phyloP scores from a whole-genome alignment of 2,329 filamentous ascomycete species.

The Furcasterigmium furcatum region DNA sequence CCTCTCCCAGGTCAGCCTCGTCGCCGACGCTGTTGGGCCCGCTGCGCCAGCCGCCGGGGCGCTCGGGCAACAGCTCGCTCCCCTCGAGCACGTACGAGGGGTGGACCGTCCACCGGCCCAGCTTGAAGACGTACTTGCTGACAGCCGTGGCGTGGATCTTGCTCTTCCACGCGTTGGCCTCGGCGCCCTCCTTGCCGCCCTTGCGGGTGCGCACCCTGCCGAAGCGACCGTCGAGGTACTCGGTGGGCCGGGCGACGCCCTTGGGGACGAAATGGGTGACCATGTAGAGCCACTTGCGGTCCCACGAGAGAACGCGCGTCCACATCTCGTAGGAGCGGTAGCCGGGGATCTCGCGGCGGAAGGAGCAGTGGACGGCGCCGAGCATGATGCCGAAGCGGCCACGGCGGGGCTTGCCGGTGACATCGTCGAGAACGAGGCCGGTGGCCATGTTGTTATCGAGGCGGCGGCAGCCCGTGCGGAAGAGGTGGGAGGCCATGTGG shows the following conservation, averaged over 20 bases:
- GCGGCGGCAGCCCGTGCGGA: slow-evolving; percentile 54
- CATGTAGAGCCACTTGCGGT: slow-evolving; percentile 79
- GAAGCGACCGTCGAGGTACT: slow-evolving; percentile 47
- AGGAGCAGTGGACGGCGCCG: slow-evolving; percentile 70
- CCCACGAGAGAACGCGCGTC: slow-evolving; percentile 69
- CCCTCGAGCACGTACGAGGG: slow-evolving; percentile 72
- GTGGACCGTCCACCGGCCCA: slow-evolving; percentile 78
- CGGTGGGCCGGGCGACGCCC: slow-evolving; percentile 52
- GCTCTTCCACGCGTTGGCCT: slow-evolving; percentile 51
- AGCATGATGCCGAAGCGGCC: slow-evolving; percentile 62
- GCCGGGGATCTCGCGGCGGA: slow-evolving; percentile 69
- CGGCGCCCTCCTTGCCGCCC: slow-evolving; percentile 20
- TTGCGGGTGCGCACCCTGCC: slow-evolving; percentile 25
- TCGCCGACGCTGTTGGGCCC: slow-evolving; percentile 39
- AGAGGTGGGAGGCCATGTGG: slow-evolving; percentile 70
- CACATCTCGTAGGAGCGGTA: slow-evolving; percentile 72
- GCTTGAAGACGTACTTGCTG: slow-evolving; percentile 80
- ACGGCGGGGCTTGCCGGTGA: slow-evolving; percentile 43
- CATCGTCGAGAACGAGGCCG: slow-evolving; percentile 47
- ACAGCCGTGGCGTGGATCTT: slow-evolving; percentile 69
- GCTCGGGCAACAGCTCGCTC: slow-evolving; percentile 69
- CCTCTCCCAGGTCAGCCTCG: slow-evolving; percentile 30
- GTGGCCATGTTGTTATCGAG: slow-evolving; percentile 45
- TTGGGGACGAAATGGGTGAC: slow-evolving; percentile 69
- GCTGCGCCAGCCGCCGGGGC: slow-evolving; percentile 62